These are phyloP conservation scores for Dendrothele bispora DNA, from an alignment of 768 basidiomycete species.

Conservation along the genomic window DNA sequence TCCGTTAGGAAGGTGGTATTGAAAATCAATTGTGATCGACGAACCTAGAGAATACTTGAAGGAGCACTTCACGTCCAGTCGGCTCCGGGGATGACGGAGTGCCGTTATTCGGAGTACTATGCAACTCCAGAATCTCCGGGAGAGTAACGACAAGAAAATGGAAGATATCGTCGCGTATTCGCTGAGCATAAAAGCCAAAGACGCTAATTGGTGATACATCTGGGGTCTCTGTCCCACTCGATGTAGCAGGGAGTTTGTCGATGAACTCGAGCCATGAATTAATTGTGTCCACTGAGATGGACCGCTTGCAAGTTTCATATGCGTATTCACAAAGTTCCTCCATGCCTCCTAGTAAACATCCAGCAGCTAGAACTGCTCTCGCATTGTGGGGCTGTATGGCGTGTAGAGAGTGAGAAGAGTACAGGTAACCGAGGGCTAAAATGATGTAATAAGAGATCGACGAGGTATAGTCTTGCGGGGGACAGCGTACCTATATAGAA, in stretches of 20 bases:
- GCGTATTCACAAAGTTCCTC: slow-evolving; percentile 80
- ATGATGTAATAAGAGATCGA: no score
- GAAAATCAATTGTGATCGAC: no score
- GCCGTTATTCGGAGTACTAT: slow-evolving; percentile 35
- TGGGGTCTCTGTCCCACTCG: slow-evolving; percentile 54
- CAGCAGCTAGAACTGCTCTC: slow-evolving; percentile 81
- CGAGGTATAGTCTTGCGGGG: slow-evolving; percentile 11
- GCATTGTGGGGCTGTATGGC: slow-evolving; percentile 77
- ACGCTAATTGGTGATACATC: slow-evolving; percentile 54
- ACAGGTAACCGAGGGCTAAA: slow-evolving; percentile 76
- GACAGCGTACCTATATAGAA: slow-evolving; percentile 66
- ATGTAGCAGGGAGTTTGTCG: slow-evolving; percentile 49
- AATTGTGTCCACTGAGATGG: slow-evolving; percentile 76
- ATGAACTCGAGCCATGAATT: slow-evolving; percentile 77
- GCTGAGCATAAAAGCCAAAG: slow-evolving; percentile 77
- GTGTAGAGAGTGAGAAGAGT: slow-evolving; percentile 69
- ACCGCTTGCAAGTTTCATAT: slow-evolving; percentile 74
- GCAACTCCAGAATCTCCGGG: slow-evolving; percentile 62
- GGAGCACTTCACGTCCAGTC: slow-evolving; percentile 64
- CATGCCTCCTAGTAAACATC: slow-evolving; percentile 84
- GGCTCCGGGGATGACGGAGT: slow-evolving; percentile 36
- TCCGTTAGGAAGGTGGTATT: no score
- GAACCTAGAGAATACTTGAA: slow-evolving; percentile 76
- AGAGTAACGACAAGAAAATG: slow-evolving; percentile 76
- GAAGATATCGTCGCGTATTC: slow-evolving; percentile 74